Percentiles rank a stretch among this genome's conserved stretches.
phyloP scores from a whole-genome alignment of 805 yeast species.

The Candida maltosa region DNA sequence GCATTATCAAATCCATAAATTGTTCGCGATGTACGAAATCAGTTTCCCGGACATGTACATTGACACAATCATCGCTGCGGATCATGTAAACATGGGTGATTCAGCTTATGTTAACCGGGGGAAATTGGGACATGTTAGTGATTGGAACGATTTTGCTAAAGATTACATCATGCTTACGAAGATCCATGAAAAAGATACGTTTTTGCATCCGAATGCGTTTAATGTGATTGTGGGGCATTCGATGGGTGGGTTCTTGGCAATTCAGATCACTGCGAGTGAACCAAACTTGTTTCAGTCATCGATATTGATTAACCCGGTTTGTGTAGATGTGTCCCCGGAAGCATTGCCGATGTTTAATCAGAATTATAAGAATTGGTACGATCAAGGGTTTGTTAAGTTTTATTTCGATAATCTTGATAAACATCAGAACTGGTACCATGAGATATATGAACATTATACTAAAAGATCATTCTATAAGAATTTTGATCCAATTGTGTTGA shows the following conservation, averaged over 20 bases:
- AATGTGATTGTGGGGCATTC: slow-evolving; percentile 67
- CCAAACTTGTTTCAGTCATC: slow-evolving; percentile 54
- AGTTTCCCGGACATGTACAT: slow-evolving; percentile 7
- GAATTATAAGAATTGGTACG: slow-evolving; percentile 8
- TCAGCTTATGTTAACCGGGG: slow-evolving; percentile 54
- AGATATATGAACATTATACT: slow-evolving; percentile 9
- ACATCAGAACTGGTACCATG: slow-evolving; percentile 11
- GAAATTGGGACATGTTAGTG: slow-evolving; percentile 50
- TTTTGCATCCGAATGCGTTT: slow-evolving; percentile 25
- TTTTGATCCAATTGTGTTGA: slow-evolving; percentile 12
- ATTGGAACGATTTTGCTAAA: slow-evolving; percentile 68
- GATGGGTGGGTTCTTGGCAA: slow-evolving; percentile 60
- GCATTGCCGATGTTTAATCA: slow-evolving; percentile 6
- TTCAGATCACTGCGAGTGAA: slow-evolving; percentile 45
- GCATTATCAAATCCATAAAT: slow-evolving; percentile 49
- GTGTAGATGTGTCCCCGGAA: slow-evolving; percentile 21
- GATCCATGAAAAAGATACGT: slow-evolving; percentile 32
- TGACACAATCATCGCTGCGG: slow-evolving; percentile 28
- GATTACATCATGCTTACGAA: slow-evolving; percentile 48
- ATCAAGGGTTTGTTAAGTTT: slow-evolving; percentile 8
- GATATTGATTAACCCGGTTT: slow-evolving; percentile 62
- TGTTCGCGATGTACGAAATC: slow-evolving; percentile 18
- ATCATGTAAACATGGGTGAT: slow-evolving; percentile 67
- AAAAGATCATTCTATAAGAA: slow-evolving; percentile 13
- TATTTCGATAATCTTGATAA: slow-evolving; percentile 8